Evolutionary conservation across 345 rosid species (phyloP), one percentile per base, ranked within the genome.

Genomic region (Ricinus communis): DNA sequence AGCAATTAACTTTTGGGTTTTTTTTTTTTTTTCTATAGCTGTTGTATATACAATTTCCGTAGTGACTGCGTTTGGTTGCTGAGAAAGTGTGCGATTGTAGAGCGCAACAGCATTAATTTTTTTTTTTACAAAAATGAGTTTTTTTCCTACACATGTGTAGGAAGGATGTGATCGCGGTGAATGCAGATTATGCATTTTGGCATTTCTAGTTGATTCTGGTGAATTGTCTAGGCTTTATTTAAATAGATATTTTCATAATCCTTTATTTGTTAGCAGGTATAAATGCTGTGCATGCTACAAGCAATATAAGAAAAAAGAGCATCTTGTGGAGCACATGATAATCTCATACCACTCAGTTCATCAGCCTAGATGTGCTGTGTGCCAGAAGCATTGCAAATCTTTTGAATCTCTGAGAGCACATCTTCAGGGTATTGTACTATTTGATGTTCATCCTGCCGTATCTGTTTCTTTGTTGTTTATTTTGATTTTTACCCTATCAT

Each of bases 281-380:
- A 85, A 46, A 74, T 93, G 91, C 72, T 76, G 77, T 31, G 96
- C 94, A 38, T 93, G 96, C 83, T 86, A 69, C 83, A 86, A 85
- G 85, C 87, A 88, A 76, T 93, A 80, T 65, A 90, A 87, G 66
- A 86, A 83, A 79, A 83, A 84, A 71, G 82, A 80, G 50, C 96
- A 90, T 79, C 96, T 90, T 16, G 81, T 93, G 25, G 93, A 87
- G 76, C 97, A 90, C 83, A 87, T 92, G 96, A 90, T 84, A 79
- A 78, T 73, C 69, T 80, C 91, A 6, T 84, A 76, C 80, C 97
- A 88, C 74, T 88, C 96, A 3, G 74, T 68, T 70, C 97, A 87
- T 82, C 87, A 90, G 80, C 94, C 97, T 58, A 78, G 69, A 50
- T 90, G 94, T 55, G 79, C 67, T 43, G 85, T 85, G 60, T 92